Evolutionary conservation across 2,329 filamentous ascomycete genomes (phyloP).

Genomic region (Calycina herbarum): DNA sequence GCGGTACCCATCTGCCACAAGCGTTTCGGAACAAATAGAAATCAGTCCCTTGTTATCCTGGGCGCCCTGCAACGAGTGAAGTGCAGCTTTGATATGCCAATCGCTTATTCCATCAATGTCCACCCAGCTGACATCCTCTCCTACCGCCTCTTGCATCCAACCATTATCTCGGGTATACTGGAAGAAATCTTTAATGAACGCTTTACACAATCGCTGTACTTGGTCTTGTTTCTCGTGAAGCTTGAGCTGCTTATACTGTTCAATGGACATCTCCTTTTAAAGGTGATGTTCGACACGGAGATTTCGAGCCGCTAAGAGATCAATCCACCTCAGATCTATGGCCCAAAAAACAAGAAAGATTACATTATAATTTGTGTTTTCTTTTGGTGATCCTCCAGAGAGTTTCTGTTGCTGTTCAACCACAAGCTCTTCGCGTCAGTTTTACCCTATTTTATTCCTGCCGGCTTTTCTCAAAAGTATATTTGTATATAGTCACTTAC

Average conservation of each 20-base stretch:
- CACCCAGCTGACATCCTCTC: neutral
- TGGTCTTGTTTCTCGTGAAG: neutral
- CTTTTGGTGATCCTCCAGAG: too few species aligned
- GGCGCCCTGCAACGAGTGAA: neutral
- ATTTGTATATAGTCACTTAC: too few species aligned
- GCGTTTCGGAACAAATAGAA: too few species aligned
- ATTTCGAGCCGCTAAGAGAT: neutral
- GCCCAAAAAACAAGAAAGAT: too few species aligned
- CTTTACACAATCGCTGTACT: neutral
- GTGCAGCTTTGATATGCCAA: neutral
- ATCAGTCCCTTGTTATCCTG: too few species aligned
- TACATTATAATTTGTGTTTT: too few species aligned
- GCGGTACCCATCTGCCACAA: too few species aligned
- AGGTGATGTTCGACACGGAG: neutral
- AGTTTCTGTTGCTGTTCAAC: too few species aligned
- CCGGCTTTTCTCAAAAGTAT: too few species aligned
- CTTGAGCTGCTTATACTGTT: neutral
- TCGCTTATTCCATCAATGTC: neutral
- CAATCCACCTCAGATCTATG: neutral
- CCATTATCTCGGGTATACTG: neutral
- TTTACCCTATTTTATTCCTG: too few species aligned
- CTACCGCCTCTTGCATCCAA: neutral
- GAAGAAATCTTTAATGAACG: neutral
- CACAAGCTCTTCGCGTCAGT: too few species aligned
- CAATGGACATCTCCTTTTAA: neutral